Conservation (phyloP, 306 rosid genomes). For the Prunus salicina region DNA sequence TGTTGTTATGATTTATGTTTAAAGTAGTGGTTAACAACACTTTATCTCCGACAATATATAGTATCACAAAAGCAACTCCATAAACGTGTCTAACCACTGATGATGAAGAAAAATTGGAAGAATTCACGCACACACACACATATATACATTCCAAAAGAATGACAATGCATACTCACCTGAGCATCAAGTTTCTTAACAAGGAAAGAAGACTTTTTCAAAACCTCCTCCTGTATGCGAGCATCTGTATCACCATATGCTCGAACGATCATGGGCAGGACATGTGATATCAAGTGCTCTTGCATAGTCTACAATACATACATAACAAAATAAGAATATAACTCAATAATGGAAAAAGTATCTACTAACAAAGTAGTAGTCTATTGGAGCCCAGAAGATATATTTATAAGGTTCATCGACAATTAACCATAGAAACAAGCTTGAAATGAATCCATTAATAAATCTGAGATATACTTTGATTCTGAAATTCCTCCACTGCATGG, state of each 20-base stretch:
- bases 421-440: background rate
- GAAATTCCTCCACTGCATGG: background rate
- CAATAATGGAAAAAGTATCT: background rate
- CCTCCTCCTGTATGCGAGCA: slow-evolving; percentile 96
- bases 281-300: slow-evolving; percentile 73
- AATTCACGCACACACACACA: background rate
- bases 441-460: background rate
- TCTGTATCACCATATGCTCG: slow-evolving; percentile 95
- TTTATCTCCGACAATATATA: background rate
- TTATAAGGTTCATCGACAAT: background rate
- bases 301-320: slow-evolving; percentile 56
- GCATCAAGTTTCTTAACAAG: slow-evolving; percentile 77
- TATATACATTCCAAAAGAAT: background rate
- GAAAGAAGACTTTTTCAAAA: slow-evolving; percentile 70
- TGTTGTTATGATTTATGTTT: background rate
- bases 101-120: background rate
- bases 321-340: slow-evolving; percentile 14
- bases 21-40: background rate
- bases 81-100: background rate
- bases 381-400: background rate
- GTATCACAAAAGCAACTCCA: background rate
- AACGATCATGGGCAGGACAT: slow-evolving; percentile 90
- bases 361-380: background rate
- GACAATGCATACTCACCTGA: slow-evolving; percentile 59
- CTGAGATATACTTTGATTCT: background rate